phyloP scores from a whole-genome alignment of 495 filamentous ascomycete genomes.

The Sphaerosporella brunnea region DNA sequence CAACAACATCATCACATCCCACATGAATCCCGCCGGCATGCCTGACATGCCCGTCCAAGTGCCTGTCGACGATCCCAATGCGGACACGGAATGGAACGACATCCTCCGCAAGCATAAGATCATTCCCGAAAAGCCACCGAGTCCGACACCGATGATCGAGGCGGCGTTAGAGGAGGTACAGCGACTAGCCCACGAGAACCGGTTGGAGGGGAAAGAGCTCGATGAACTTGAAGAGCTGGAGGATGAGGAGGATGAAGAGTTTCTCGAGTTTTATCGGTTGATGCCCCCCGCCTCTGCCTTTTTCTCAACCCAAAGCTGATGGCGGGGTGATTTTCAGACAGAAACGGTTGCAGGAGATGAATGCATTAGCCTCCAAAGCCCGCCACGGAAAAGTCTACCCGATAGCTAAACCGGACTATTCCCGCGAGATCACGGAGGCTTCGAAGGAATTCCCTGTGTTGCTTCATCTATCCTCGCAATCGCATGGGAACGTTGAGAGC shows the following conservation, averaged over 20 bases:
- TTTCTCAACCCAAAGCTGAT: constrained; percentile 3
- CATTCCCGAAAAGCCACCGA: constrained; percentile 90
- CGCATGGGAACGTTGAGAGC: constrained; percentile 65
- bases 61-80: constrained; percentile 84
- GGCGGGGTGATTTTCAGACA: constrained; percentile 36
- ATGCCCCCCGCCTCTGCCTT: too few species aligned
- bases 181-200: constrained; percentile 65
- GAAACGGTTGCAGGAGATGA: constrained; percentile 66
- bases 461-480: constrained; percentile 66
- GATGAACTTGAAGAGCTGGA: constrained; percentile 88
- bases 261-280: constrained; percentile 70
- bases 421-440: constrained; percentile 79
- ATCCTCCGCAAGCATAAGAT: constrained; percentile 92
- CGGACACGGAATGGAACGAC: constrained; percentile 99
- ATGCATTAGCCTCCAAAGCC: constrained; percentile 50
- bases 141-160: constrained; percentile 83
- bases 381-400: constrained; percentile 81
- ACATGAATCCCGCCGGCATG: constrained; percentile 1
- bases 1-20: too few species aligned
- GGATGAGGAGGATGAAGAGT: constrained; percentile 73
- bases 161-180: constrained; percentile 79
- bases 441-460: constrained; percentile 59
- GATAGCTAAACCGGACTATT: constrained; percentile 83
- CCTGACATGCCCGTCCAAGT: constrained; percentile 34
- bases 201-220: constrained; percentile 80